A percentile compares a stretch with the other conserved stretches of the same genome.
These are phyloP conservation scores for Pyrenochaeta sp. DNA, from an alignment of 2,329 filamentous ascomycete species.

Conservation along the genomic window DNA sequence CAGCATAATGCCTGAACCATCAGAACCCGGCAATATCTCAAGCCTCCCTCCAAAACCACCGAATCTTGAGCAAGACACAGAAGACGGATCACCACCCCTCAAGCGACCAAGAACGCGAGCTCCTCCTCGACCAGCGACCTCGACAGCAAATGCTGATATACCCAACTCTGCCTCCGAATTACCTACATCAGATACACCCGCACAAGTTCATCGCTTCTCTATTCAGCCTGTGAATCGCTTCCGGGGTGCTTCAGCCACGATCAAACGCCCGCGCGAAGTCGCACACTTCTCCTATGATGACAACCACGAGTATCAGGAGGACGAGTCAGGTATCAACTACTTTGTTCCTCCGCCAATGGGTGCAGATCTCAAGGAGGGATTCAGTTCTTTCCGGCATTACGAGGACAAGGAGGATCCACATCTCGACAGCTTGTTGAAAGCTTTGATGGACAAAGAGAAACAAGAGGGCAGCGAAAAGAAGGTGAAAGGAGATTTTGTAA, in stretches of 20 bases:
- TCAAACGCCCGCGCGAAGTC: conserved; percentile 73
- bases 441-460: conserved; percentile 77
- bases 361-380: conserved; percentile 80
- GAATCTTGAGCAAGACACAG: conserved; percentile 12
- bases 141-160: neutral
- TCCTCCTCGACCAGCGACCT: conserved; percentile 33
- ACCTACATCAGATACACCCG: neutral
- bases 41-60: conserved; percentile 11
- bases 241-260: conserved; percentile 43
- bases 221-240: conserved; percentile 46
- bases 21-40: neutral
- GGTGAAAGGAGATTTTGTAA: conserved; percentile 81
- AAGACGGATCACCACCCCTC: conserved; percentile 30
- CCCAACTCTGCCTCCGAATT: neutral
- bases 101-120: conserved; percentile 45
- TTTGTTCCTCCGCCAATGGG: conserved; percentile 82
- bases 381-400: conserved; percentile 81
- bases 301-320: conserved; percentile 77
- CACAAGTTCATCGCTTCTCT: conserved; percentile 29
- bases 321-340: conserved; percentile 82
- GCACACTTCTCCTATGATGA: conserved; percentile 93
- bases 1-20: neutral
- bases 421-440: conserved; percentile 80
- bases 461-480: conserved; percentile 64
- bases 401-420: conserved; percentile 88